phyloP scores from a whole-genome alignment of 208 protist species.

The Acanthamoeba sp. region DNA sequence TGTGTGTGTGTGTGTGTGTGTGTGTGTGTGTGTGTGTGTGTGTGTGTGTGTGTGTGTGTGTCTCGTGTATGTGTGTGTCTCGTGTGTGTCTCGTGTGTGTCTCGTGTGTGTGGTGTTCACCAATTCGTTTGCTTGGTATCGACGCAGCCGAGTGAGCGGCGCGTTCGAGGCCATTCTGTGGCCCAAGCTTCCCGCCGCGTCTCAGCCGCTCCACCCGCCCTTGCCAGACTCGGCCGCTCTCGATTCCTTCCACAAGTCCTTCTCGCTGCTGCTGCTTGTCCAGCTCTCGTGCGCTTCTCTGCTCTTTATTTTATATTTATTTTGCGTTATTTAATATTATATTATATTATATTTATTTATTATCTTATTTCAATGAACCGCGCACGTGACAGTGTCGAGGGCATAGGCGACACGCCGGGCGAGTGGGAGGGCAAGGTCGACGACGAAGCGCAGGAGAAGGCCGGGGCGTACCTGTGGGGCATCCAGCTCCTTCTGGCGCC shows the following conservation, averaged over 20 bases:
- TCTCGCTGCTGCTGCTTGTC: slow-evolving; percentile 13
- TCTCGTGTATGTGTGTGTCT: no score
- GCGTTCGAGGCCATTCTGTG: slow-evolving; percentile 1
- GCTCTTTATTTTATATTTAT: no score
- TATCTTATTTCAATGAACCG: no score
- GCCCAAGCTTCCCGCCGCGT: slow-evolving; percentile 18
- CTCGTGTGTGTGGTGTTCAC: background rate
- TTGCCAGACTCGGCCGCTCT: background rate
- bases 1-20: background rate
- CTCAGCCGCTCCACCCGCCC: slow-evolving; percentile 9
- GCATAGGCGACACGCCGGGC: background rate
- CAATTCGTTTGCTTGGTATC: background rate
- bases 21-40: background rate
- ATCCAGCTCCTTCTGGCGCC: slow-evolving; percentile 2
- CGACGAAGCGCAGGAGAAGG: background rate
- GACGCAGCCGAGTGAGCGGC: background rate
- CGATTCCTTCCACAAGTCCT: background rate
- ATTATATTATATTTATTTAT: no score
- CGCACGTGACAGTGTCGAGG: background rate
- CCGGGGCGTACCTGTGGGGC: slow-evolving; percentile 15
- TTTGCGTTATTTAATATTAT: no score
- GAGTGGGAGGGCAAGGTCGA: background rate
- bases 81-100: background rate
- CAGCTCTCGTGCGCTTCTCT: background rate
- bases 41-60: no score